These are phyloP conservation scores for Blepharisma stoltei DNA, from an alignment of 73 alveolate species.

Conservation along the genomic window DNA sequence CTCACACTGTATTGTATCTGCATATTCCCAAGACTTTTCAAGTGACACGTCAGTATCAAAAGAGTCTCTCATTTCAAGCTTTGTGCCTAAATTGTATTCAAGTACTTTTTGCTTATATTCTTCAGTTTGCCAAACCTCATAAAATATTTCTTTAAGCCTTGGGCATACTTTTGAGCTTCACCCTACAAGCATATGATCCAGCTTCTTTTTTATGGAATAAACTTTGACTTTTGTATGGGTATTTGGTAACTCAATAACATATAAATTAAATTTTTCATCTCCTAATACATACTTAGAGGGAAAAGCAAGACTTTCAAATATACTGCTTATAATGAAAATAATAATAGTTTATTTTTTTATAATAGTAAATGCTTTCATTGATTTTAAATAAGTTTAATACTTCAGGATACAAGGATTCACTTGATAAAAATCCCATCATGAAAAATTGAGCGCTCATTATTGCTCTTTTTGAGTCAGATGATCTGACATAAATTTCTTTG, in stretches of 20 bases:
- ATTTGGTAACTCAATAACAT: constrained; percentile 5
- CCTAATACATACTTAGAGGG: no score
- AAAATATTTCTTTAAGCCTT: background rate
- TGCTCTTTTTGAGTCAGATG: constrained; percentile 11
- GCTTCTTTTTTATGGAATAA: background rate
- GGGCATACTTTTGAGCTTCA: constrained; percentile 3
- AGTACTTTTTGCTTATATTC: background rate
- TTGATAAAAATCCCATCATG: background rate
- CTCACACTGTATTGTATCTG: background rate
- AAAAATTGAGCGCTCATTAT: constrained; percentile 19
- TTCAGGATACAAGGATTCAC: background rate
- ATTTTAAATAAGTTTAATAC: no score
- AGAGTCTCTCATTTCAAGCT: background rate
- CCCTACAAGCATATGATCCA: constrained; percentile 6
- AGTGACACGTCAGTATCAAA: background rate
- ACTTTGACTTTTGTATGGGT: background rate
- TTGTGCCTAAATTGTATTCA: background rate
- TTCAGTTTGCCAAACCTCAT: background rate
- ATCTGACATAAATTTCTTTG: background rate
- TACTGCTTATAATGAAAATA: no score
- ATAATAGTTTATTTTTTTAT: no score
- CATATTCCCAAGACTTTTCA: constrained; percentile 5
- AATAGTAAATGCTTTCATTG: no score
- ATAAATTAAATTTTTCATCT: no score
- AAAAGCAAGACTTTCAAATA: no score